Evolutionary conservation across 2,329 filamentous ascomycete species (phyloP), one percentile per base, ranked within the genome.

Genomic region (Fusarium clavum): DNA sequence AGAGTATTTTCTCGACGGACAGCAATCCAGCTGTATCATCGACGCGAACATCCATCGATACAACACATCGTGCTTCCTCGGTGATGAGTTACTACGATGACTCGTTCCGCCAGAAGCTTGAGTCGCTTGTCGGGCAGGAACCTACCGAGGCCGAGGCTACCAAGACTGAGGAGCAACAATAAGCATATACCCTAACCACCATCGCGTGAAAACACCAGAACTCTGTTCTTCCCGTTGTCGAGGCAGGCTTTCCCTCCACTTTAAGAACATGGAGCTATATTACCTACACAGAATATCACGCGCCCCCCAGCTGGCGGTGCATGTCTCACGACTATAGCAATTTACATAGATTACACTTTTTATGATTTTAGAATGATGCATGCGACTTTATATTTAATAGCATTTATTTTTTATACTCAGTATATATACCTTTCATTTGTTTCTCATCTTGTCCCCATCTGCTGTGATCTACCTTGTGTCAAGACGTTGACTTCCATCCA

Each of bases 21-120:
- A 54, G 64, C 14, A 66, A 46, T 0, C 30, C 48, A 1, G 49
- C 38, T 8, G 62, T 47, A 5, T 58, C 62, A 1, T 67, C 64
- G 3, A 51, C 64, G 6, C 64, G 64, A 9, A 67, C 64, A 12
- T 67, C 64, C 0, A 40, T 67, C 5, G 64, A 67, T 14, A 67
- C 64, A 8, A 25, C 62, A n/a, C 56, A 44, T 9, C 38, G 58
- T 3, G 38, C 44, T 8, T 48, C 58, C 14, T 67, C 64, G 4
- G 64, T 67, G 16, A 67, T 67, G 64, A 67, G 64, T 18, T 61
- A 67, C 29, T 67, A 67, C 7, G 64, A 67, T 12, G 64, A 67
- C 30, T 61, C 64, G 5, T 67, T 67, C 14, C 62, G 64, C 20
- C 62, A 67, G 49, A 67, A 67, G 41, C 62, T 67, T 3, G 64